These are phyloP conservation scores for Hordeum marinum DNA, from an alignment of 176 grass and related monocot genomes.

Conservation along the genomic window DNA sequence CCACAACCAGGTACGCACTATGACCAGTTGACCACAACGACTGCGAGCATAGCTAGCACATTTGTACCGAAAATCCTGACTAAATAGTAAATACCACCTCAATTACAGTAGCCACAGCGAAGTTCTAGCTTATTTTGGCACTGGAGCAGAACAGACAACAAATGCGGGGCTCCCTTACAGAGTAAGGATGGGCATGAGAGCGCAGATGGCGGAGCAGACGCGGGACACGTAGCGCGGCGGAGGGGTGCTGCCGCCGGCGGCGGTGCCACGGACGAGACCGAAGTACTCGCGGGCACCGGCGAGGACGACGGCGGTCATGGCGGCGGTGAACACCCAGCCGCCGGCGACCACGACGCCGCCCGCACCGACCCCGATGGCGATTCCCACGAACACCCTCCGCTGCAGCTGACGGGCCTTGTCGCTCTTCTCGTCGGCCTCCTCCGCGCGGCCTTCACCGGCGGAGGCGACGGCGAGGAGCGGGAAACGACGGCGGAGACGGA, in stretches of 20 bases:
- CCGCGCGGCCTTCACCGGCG: neutral
- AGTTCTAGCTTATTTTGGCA: neutral
- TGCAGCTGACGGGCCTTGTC: slow-evolving; percentile 45
- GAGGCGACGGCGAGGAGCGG: slow-evolving; percentile 24
- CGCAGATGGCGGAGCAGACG: slow-evolving; percentile 71
- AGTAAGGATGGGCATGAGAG: slow-evolving; percentile 71
- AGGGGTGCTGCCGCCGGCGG: slow-evolving; percentile 33
- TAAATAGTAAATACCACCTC: slow-evolving; percentile 4
- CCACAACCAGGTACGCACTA: neutral
- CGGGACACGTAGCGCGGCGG: slow-evolving; percentile 82
- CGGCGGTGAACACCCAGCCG: slow-evolving; percentile 66
- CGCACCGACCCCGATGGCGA: slow-evolving; percentile 78
- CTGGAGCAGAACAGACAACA: neutral
- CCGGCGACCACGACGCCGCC: slow-evolving; percentile 73
- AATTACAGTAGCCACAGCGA: neutral
- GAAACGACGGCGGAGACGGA: slow-evolving; percentile 34
- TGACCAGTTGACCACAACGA: neutral
- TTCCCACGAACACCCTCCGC: slow-evolving; percentile 65
- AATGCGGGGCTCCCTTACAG: slow-evolving; percentile 45
- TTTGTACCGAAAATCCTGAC: neutral
- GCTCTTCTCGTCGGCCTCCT: neutral
- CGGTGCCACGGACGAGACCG: slow-evolving; percentile 63
- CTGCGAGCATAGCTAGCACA: neutral
- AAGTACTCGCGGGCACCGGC: slow-evolving; percentile 74
- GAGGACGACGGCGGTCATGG: slow-evolving; percentile 43